Evolutionary conservation across 2,329 filamentous ascomycete species (phyloP).

Genomic region (Phyllosticta capitalensis): DNA sequence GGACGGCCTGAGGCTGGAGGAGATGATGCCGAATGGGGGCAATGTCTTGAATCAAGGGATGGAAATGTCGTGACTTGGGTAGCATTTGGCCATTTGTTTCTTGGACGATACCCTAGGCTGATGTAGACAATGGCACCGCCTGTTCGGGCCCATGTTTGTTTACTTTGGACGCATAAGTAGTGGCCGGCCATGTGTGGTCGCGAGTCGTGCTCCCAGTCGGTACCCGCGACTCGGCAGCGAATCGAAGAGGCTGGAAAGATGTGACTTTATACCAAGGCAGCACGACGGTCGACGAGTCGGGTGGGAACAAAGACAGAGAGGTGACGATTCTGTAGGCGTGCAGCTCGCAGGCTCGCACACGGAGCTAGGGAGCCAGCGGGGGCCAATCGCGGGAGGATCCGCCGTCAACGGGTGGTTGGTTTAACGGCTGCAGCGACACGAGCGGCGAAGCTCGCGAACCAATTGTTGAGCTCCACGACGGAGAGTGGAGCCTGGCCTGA

Average conservation of each 20-base stretch:
- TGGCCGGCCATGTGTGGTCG: background rate
- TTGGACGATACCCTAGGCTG: background rate
- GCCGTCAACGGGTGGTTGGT: background rate
- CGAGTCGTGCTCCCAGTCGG: background rate
- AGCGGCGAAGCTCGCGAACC: background rate
- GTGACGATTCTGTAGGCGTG: conserved; percentile 3
- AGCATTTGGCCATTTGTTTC: background rate
- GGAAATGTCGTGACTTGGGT: background rate
- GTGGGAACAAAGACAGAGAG: background rate
- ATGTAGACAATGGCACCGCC: background rate
- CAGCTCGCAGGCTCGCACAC: conserved; percentile 1
- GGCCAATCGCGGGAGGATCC: conserved; percentile 1
- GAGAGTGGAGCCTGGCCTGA: background rate
- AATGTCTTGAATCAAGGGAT: background rate
- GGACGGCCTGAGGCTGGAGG: background rate
- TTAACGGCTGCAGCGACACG: conserved; percentile 49
- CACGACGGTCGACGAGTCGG: background rate
- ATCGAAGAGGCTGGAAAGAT: background rate
- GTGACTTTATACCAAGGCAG: background rate
- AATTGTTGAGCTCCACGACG: background rate
- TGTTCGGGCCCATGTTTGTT: background rate
- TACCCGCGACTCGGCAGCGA: background rate
- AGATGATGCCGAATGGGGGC: background rate
- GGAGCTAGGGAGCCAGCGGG: background rate
- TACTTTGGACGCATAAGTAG: background rate